Percentiles rank a stretch among this genome's conserved stretches.
These are phyloP conservation scores for Penicillium mononematosum DNA, from an alignment of 495 filamentous ascomycete genomes.

Conservation along the genomic window DNA sequence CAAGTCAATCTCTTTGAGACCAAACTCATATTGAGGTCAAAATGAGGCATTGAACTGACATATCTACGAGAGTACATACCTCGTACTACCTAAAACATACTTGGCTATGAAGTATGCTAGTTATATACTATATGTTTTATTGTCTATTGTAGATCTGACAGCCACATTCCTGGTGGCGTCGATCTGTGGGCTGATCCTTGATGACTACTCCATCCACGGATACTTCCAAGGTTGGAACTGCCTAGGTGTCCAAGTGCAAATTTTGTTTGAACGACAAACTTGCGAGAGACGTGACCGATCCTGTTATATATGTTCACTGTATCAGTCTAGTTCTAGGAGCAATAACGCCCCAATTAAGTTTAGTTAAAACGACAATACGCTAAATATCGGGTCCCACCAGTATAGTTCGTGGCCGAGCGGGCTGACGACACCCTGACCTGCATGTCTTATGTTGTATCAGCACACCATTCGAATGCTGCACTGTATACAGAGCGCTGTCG, in stretches of 20 bases:
- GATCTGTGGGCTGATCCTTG: conserved; percentile 8
- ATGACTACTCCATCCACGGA: background rate
- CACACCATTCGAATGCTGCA: background rate
- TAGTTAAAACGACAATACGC: conserved; percentile 6
- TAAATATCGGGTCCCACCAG: conserved; percentile 16
- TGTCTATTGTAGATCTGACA: conserved; percentile 5
- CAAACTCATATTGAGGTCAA: background rate
- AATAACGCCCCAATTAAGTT: conserved; percentile 14
- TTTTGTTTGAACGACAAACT: background rate
- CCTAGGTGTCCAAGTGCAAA: background rate
- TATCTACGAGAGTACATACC: background rate
- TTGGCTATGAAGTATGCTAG: background rate
- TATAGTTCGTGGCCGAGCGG: conserved; percentile 17
- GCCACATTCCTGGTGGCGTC: conserved; percentile 6
- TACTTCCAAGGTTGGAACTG: too few species aligned
- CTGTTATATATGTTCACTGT: background rate
- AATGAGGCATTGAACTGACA: background rate
- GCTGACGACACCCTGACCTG: conserved; percentile 24
- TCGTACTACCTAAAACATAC: background rate
- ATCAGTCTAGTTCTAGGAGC: conserved; percentile 12
- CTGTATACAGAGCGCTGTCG: background rate
- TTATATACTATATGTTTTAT: background rate
- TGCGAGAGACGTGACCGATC: background rate
- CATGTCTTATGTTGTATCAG: conserved; percentile 8
- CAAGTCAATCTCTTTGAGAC: background rate